These are phyloP conservation scores for Bipolaris gigantea DNA, from an alignment of 2,329 filamentous ascomycete species.

Conservation along the genomic window DNA sequence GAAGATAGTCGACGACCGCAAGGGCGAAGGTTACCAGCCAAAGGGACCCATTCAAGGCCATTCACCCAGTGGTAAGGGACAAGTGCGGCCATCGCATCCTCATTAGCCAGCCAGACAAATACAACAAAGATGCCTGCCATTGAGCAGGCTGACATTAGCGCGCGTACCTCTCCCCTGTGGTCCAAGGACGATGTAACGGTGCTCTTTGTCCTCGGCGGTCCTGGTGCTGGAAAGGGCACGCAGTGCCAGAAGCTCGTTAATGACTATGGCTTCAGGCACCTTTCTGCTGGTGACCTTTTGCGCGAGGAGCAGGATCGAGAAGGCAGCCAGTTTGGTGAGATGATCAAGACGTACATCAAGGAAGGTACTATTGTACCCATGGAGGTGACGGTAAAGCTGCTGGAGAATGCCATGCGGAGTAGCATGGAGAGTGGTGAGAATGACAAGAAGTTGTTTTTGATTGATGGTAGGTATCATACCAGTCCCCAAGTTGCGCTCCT, in stretches of 20 bases:
- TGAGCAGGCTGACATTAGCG: slow-evolving; percentile 40
- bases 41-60: slow-evolving; percentile 36
- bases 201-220: slow-evolving; percentile 93
- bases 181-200: slow-evolving; percentile 79
- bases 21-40: slow-evolving; percentile 40
- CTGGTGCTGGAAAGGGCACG: slow-evolving; percentile 94
- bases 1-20: slow-evolving; percentile 50
- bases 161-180: slow-evolving; percentile 70
- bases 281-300: slow-evolving; percentile 90
- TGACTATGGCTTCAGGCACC: slow-evolving; percentile 88
- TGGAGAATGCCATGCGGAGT: slow-evolving; percentile 89
- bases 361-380: slow-evolving; percentile 97
- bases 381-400: slow-evolving; percentile 91
- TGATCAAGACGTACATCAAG: slow-evolving; percentile 92
- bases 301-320: slow-evolving; percentile 88
- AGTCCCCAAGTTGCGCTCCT: neutral
- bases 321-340: slow-evolving; percentile 83
- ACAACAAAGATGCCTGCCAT: slow-evolving; percentile 44
- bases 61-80: slow-evolving; percentile 33
- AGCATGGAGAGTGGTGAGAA: slow-evolving; percentile 57
- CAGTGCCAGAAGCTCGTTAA: slow-evolving; percentile 87
- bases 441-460: slow-evolving; percentile 70
- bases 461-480: slow-evolving; percentile 55
- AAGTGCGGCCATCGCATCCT: slow-evolving; percentile 26
- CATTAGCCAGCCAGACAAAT: slow-evolving; percentile 26